A percentile compares a stretch with the other conserved stretches of the same genome.
These are phyloP conservation scores for Phytophthora ramorum DNA, from an alignment of 352 stramenopile genomes.

Conservation along the genomic window DNA sequence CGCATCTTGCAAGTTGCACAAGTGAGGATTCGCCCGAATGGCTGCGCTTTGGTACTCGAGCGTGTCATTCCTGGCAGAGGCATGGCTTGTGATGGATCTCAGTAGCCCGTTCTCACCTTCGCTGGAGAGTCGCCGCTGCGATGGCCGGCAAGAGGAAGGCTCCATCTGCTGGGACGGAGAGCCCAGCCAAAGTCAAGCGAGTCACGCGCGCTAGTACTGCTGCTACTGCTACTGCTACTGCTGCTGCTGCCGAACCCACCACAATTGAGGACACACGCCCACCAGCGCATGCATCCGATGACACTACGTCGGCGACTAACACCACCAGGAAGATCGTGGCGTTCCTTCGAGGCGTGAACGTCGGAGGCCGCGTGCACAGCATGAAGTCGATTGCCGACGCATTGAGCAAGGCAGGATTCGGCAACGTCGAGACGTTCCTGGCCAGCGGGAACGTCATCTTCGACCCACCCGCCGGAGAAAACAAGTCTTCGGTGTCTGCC, in stretches of 20 bases:
- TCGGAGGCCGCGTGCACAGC: slow-evolving; percentile 38
- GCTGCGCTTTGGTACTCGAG: not conserved
- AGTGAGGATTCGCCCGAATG: not conserved
- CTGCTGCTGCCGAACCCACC: not conserved
- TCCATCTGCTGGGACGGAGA: not conserved
- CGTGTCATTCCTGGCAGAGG: slow-evolving; percentile 10
- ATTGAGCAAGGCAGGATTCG: slow-evolving; percentile 23
- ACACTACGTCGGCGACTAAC: not conserved
- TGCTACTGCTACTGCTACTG: not conserved
- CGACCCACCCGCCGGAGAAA: not conserved
- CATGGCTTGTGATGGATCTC: not conserved
- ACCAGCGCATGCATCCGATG: slow-evolving; percentile 2
- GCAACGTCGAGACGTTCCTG: slow-evolving; percentile 38
- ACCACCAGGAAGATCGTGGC: slow-evolving; percentile 27
- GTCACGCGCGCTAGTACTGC: slow-evolving; percentile 9
- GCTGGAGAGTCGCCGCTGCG: not conserved
- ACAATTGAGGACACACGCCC: not conserved
- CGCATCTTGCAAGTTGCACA: not conserved
- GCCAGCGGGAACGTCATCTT: slow-evolving; percentile 45
- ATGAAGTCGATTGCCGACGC: slow-evolving; percentile 38
- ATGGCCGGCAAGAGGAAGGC: slow-evolving; percentile 26
- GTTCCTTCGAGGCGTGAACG: slow-evolving; percentile 44
- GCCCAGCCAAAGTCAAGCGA: slow-evolving; percentile 6
- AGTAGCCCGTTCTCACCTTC: slow-evolving; percentile 5
- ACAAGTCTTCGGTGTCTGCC: not conserved